Base-by-base conservation (phyloP, 805 yeast genomes). In the Pichia cabralensis region DNA sequence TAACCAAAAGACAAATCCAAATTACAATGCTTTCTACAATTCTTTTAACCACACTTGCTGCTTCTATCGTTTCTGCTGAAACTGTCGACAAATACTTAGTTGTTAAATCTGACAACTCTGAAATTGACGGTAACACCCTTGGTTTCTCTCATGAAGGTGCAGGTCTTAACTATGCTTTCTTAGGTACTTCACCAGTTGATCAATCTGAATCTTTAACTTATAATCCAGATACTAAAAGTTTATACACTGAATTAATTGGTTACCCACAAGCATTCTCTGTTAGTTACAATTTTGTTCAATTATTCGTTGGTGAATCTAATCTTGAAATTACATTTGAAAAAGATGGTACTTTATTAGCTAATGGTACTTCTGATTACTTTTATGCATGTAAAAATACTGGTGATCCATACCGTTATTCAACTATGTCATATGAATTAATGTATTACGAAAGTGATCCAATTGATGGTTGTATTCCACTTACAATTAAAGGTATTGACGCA, bases 61-160 rank as follows among this genome's bases (percentile, higher is more conserved):
- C 24, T n/a, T 34, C 34, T 26, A 12, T 26, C 6, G 13, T 28
- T 6, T 42, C 46, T 11, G 42, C 44, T 13, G 44, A 42, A 10
- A n/a, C 29, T 9, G 44, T 55, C 13, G n/a, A n/a, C n/a, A n/a
- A n/a, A n/a, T 19, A 42, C 16, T 50, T 61, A 27, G 42, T 22
- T 20, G 47, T 47, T 28, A 42, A 47, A 18, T 57, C 65, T 25
- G 47, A 43, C 30, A 34, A 54, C 37, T 16, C 48, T 6, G 41
- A 36, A 8, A 34, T 63, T 34, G 38, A 59, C 36, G 59, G 58
- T 22, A 35, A 49, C 32, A 11, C 30, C 10, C 26, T 42, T 22
- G 58, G 55, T 29, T 43, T 62, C 32, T 41, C 50, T 31, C 74
- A 67, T 42, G 69, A 63, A 51, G 72, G 72, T 48, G 73, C 73